phyloP scores from a whole-genome alignment of 371 early-diverging fungal species.

The Apophysomyces trapeziformis region DNA sequence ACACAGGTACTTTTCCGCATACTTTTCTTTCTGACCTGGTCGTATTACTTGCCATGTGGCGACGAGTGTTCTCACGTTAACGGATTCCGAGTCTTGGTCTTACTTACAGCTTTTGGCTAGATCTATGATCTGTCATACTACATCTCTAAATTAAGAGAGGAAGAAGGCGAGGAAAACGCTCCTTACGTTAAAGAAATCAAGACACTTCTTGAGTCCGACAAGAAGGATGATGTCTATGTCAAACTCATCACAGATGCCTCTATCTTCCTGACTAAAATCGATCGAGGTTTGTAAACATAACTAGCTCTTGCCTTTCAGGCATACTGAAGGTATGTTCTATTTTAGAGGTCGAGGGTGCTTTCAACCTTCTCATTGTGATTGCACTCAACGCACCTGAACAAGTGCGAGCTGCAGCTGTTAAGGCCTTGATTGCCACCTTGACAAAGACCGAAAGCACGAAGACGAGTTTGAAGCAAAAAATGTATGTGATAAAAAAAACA shows the following conservation, averaged over 20 bases:
- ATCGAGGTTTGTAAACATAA: conserved; percentile 53
- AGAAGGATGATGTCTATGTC: conserved; percentile 60
- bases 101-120: conserved; percentile 28
- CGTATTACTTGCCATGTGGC: not conserved
- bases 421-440: conserved; percentile 57
- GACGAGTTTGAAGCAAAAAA: conserved; percentile 64
- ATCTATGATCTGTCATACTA: conserved; percentile 61
- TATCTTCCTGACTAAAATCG: conserved; percentile 61
- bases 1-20: conserved; percentile 26
- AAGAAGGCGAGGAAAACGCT: conserved; percentile 53
- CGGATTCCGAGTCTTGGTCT: conserved; percentile 3
- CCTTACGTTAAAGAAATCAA: conserved; percentile 56
- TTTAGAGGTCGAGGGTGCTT: conserved; percentile 72
- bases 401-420: conserved; percentile 43
- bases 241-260: conserved; percentile 65
- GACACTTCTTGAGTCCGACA: conserved; percentile 60
- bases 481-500: conserved; percentile 42
- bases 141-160: conserved; percentile 61
- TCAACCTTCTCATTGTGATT: conserved; percentile 74
- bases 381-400: conserved; percentile 42
- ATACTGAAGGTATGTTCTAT: no score
- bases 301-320: no score
- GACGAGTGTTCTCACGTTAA: not conserved
- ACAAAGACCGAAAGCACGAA: conserved; percentile 56
- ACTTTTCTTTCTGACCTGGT: not conserved